Evolutionary conservation across 208 protist species (phyloP).

Genomic region (Vickermania ingenoplastis): DNA sequence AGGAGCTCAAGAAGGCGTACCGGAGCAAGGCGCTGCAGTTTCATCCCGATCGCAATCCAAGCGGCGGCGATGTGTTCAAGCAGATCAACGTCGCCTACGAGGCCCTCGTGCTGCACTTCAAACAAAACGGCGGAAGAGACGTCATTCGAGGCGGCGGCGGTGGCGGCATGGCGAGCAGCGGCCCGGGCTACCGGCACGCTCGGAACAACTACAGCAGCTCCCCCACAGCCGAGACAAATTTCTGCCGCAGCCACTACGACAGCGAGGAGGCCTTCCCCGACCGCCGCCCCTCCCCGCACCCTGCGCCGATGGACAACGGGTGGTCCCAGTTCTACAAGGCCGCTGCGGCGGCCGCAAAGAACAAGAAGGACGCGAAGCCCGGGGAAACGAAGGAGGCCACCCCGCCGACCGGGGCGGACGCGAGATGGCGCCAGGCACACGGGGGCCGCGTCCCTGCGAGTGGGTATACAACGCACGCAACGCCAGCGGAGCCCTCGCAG

Average conservation of each 20-base stretch:
- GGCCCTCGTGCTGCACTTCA: conserved; percentile 62
- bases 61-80: conserved; percentile 71
- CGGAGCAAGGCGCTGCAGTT: conserved; percentile 83
- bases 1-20: conserved; percentile 89
- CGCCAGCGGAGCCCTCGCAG: conserved; percentile 1
- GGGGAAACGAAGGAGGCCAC: background rate
- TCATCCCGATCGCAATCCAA: conserved; percentile 91
- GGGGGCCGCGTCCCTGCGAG: conserved; percentile 56
- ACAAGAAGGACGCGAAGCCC: background rate
- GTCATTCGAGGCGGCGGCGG: background rate
- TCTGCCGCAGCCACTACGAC: background rate
- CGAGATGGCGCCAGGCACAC: conserved; percentile 46
- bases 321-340: conserved; percentile 1
- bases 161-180: background rate
- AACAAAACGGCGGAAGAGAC: conserved; percentile 19
- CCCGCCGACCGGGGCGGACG: conserved; percentile 13
- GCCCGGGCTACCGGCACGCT: background rate
- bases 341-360: background rate
- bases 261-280: background rate
- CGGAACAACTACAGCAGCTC: background rate
- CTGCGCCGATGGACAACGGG: background rate
- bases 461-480: conserved; percentile 25
- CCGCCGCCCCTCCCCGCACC: background rate
- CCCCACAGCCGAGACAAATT: background rate
- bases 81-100: conserved; percentile 93